These are phyloP conservation scores for Durusdinium trenchii DNA, from an alignment of 73 alveolate species.

Conservation along the genomic window DNA sequence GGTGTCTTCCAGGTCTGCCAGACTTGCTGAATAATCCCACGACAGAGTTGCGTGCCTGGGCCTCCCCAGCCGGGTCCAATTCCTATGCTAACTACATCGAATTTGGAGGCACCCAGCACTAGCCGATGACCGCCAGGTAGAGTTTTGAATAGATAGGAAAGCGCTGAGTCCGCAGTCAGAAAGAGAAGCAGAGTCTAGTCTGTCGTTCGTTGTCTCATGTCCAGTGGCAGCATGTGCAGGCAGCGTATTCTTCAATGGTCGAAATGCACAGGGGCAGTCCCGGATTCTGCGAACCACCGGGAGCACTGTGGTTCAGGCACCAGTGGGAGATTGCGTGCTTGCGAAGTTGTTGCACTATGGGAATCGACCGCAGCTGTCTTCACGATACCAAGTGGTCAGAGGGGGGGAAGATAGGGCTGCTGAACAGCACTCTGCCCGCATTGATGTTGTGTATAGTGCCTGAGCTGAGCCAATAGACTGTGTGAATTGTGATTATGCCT, in stretches of 20 bases:
- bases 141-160: background rate
- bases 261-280: background rate
- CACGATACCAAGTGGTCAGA: too few species aligned
- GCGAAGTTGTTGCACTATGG: too few species aligned
- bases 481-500: too few species aligned
- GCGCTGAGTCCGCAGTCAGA: background rate
- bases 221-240: conserved; percentile 6
- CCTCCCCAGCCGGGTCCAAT: background rate
- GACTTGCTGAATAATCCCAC: background rate
- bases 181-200: background rate
- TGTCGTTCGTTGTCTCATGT: background rate
- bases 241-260: conserved; percentile 42
- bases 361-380: too few species aligned
- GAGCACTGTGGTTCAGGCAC: background rate
- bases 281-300: background rate
- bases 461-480: too few species aligned
- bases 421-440: too few species aligned
- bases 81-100: background rate
- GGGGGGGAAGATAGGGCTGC: too few species aligned
- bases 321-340: too few species aligned
- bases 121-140: background rate
- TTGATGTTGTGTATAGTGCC: too few species aligned
- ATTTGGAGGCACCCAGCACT: background rate
- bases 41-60: background rate
- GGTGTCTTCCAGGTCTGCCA: background rate